These are phyloP conservation scores for Cryptococcus sp. DNA, from an alignment of 1,284 basidiomycete species.

Conservation along the genomic window DNA sequence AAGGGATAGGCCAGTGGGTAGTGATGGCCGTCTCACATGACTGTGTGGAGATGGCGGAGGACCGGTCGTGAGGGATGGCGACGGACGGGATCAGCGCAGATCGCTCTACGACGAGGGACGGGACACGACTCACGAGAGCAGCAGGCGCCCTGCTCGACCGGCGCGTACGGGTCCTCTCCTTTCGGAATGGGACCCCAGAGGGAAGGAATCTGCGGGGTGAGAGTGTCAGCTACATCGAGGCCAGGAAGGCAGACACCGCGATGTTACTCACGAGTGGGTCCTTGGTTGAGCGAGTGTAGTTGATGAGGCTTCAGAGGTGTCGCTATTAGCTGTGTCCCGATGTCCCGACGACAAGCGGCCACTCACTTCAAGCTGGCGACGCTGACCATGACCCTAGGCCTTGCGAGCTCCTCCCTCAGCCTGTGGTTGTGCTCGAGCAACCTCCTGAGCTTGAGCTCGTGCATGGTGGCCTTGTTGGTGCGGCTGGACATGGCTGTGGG, in stretches of 20 bases:
- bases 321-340: background rate
- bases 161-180: conserved; percentile 57
- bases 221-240: background rate
- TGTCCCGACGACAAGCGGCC: background rate
- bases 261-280: conserved; percentile 69
- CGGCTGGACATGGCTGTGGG: conserved; percentile 27
- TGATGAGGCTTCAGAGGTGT: conserved; percentile 66
- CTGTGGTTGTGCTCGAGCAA: conserved; percentile 92
- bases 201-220: conserved; percentile 69
- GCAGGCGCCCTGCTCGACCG: conserved; percentile 35
- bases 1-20: no score
- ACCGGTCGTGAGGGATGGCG: no score
- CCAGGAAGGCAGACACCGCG: conserved; percentile 4
- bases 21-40: background rate
- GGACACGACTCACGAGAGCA: conserved; percentile 34
- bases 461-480: conserved; percentile 62
- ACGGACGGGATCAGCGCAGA: background rate
- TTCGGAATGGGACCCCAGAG: conserved; percentile 90
- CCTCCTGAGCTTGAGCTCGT: conserved; percentile 91
- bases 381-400: conserved; percentile 84
- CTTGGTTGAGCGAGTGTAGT: conserved; percentile 85
- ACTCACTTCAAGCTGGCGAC: conserved; percentile 64
- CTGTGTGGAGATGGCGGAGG: background rate
- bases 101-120: background rate
- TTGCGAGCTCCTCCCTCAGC: conserved; percentile 81